Conservation (phyloP, 2,329 filamentous ascomycete species). For the Pyrenophora graminea region DNA sequence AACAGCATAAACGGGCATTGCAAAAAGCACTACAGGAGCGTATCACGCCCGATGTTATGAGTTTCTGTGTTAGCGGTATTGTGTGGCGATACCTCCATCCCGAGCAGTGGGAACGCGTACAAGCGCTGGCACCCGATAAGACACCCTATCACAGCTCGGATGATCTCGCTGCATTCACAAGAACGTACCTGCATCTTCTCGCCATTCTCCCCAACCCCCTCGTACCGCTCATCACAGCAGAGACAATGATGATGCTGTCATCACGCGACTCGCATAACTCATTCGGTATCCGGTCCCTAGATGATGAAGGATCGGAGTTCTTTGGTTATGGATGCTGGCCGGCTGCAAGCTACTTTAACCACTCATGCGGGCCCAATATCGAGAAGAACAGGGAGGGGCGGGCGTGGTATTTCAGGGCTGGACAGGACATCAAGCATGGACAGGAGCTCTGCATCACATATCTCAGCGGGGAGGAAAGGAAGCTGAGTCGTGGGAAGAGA, state of each 20-base stretch:
- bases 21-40: slow-evolving; percentile 35
- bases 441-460: slow-evolving; percentile 56
- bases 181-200: slow-evolving; percentile 51
- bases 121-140: slow-evolving; percentile 47
- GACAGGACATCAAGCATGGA: slow-evolving; percentile 41
- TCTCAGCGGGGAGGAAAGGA: slow-evolving; percentile 53
- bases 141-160: slow-evolving; percentile 48
- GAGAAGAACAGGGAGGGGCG: slow-evolving; percentile 49
- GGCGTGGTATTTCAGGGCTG: slow-evolving; percentile 49
- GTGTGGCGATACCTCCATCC: slow-evolving; percentile 41
- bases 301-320: slow-evolving; percentile 54
- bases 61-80: slow-evolving; percentile 49
- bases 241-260: slow-evolving; percentile 43
- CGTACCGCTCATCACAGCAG: slow-evolving; percentile 39
- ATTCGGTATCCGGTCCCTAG: slow-evolving; percentile 52
- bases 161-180: slow-evolving; percentile 48
- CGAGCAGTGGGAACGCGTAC: slow-evolving; percentile 37
- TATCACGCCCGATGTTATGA: slow-evolving; percentile 47
- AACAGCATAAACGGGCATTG: slow-evolving; percentile 39
- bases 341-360: slow-evolving; percentile 55
- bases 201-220: slow-evolving; percentile 46
- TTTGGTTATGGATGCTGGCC: slow-evolving; percentile 56
- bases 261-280: slow-evolving; percentile 52
- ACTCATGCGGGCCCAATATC: slow-evolving; percentile 52
- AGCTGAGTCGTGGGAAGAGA: slow-evolving; percentile 43